Percentiles rank a stretch among this genome's conserved stretches.
phyloP scores from a whole-genome alignment of 2,329 filamentous ascomycete genomes.

The Ceratocystis harringtonii region DNA sequence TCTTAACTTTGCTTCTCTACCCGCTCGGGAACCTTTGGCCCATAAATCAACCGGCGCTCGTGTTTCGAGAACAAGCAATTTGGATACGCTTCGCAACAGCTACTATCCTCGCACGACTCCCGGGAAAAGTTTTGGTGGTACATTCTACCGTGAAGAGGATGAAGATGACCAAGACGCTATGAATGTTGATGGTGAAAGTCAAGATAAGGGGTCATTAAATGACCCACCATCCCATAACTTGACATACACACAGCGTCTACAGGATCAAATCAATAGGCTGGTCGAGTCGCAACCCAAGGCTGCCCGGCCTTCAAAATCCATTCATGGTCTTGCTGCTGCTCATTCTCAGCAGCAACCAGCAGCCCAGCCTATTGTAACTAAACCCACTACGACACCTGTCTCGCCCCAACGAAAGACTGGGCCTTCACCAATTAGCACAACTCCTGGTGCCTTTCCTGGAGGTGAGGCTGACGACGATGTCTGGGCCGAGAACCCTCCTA shows the following conservation, averaged over 20 bases:
- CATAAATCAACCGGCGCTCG: conserved; percentile 71
- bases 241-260: conserved; percentile 82
- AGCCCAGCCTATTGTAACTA: conserved; percentile 19
- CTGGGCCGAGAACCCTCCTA: conserved; percentile 42
- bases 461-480: conserved; percentile 29
- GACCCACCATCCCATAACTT: conserved; percentile 48
- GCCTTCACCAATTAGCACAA: conserved; percentile 24
- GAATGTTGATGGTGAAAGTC: conserved; percentile 26
- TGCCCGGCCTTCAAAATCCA: conserved; percentile 34
- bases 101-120: conserved; percentile 60
- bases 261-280: conserved; percentile 75
- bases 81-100: conserved; percentile 58
- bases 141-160: conserved; percentile 33
- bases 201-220: conserved; percentile 25
- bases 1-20: conserved; percentile 82
- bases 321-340: conserved; percentile 25
- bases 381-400: conserved; percentile 22
- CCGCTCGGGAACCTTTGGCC: conserved; percentile 72
- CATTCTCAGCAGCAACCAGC: not conserved
- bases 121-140: conserved; percentile 52
- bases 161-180: conserved; percentile 33
- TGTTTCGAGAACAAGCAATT: conserved; percentile 60
- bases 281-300: conserved; percentile 41
- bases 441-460: conserved; percentile 26
- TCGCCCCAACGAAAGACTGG: conserved; percentile 21